Percentiles rank a stretch among this genome's conserved stretches.
Evolutionary conservation across 2,329 filamentous ascomycete genomes (phyloP).

Genomic region (Sporothrix inflata): DNA sequence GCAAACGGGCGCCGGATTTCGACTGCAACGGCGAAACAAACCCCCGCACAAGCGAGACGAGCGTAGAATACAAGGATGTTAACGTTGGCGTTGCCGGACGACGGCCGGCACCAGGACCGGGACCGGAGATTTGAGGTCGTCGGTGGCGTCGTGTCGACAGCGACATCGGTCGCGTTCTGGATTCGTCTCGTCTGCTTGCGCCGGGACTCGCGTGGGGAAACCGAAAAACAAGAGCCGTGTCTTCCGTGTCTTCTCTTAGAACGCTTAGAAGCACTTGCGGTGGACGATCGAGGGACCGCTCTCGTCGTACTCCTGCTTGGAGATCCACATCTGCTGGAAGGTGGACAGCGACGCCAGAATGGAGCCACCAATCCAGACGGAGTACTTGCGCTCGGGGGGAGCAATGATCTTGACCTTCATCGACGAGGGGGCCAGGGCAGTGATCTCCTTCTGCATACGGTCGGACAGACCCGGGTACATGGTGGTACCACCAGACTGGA

Average conservation of each 20-base stretch:
- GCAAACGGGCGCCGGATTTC: slow-evolving; percentile 54
- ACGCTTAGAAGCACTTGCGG: slow-evolving; percentile 99
- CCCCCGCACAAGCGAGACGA: slow-evolving; percentile 62
- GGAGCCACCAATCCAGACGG: slow-evolving; percentile 99
- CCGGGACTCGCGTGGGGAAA: slow-evolving; percentile 41
- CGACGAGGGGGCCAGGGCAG: slow-evolving; percentile 95
- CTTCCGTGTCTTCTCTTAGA: not conserved
- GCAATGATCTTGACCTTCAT: slow-evolving; percentile 99
- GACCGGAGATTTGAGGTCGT: not conserved
- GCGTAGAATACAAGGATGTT: slow-evolving; percentile 49
- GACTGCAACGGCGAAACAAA: slow-evolving; percentile 52
- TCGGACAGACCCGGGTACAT: slow-evolving; percentile 99
- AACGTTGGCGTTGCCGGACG: not conserved
- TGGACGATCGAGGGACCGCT: slow-evolving; percentile 98
- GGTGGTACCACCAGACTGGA: slow-evolving; percentile 91
- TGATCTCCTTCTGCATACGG: slow-evolving; percentile 99
- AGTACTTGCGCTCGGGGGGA: slow-evolving; percentile 99
- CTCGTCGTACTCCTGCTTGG: slow-evolving; percentile 99
- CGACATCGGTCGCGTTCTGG: not conserved
- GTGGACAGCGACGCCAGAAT: slow-evolving; percentile 99
- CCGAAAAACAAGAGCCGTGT: slow-evolving; percentile 9
- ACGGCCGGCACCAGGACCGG: not conserved
- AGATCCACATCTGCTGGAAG: slow-evolving; percentile 99
- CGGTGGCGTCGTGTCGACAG: not conserved
- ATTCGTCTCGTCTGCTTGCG: slow-evolving; percentile 47